Base-by-base conservation (phyloP, 23 red algal genomes). In the Pyropia yezoensis region DNA sequence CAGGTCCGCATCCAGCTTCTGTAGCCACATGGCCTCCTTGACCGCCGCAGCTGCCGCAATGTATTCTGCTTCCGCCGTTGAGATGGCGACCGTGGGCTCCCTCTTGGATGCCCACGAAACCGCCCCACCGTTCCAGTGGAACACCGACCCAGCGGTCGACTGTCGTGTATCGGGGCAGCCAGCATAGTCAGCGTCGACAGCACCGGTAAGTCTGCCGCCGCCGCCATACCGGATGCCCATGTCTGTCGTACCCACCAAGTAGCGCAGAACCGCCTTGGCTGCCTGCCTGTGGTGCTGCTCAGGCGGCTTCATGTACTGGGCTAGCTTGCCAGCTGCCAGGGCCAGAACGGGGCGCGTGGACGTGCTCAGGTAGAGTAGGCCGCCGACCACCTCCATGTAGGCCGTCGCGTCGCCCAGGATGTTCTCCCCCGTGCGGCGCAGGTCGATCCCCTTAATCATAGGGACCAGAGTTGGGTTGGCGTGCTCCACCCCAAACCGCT, bases 301-400 rank as follows among this genome's bases (percentile, higher is more conserved):
- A 9, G 72, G 72, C 25, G 20, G 61, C 33, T 25, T 29, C 13
- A 76, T 33, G 11, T 24, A 45, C 59, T 59, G 30, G 18, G 51
- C 39, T 4, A 81, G 33, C 11, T 63, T 60, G 21, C 52, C 29
- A 22, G 70, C 63, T 0, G 76, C 63, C 22, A 59, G 12, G 27
- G 72, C 54, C 5, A 69, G 24, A 14, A 70, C 76, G 6, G 76
- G 64, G 26, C 76, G 59, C 18, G 52, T 81, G 6, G 54, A 2
- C 18, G 1, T 59, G 18, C 65, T 51, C 18, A 70, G 27, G 64
- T 69, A 81, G 15, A 81, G 26, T 50, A 81, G 33, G n/a, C 65
- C 14, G 4, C 63, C 76, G 21, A 81, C 26, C 59, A 66, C 60
- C 33, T 81, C 63, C 27, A 53, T 52, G 28, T 69, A 70, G 6